Conservation (phyloP, 2,329 filamentous ascomycete species). For the Calonectria pteridis region DNA sequence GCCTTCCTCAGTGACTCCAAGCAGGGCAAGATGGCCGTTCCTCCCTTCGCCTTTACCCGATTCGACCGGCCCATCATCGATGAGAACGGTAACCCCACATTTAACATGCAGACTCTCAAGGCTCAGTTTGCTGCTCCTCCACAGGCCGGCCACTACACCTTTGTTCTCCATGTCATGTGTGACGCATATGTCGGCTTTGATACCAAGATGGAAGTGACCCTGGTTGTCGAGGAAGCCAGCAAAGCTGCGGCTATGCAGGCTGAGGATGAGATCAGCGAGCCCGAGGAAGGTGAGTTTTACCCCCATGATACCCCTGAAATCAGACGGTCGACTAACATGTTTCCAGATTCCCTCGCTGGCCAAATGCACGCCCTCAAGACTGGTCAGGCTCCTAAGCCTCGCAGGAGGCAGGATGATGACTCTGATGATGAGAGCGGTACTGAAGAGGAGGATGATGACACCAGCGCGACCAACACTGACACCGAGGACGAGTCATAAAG, state of each 20-base stretch:
- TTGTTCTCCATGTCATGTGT: constrained; percentile 92
- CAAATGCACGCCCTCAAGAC: constrained; percentile 91
- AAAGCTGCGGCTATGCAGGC: constrained; percentile 84
- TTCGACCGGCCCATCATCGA: constrained; percentile 93
- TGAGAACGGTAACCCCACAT: constrained; percentile 86
- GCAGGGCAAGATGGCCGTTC: constrained; percentile 95
- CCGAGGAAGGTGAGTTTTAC: constrained; percentile 85
- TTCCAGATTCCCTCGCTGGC: constrained; percentile 85
- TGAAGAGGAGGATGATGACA: constrained; percentile 75
- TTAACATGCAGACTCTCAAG: constrained; percentile 95
- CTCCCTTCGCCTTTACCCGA: constrained; percentile 92
- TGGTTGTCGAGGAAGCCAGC: constrained; percentile 89
- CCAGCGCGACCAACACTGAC: constrained; percentile 77
- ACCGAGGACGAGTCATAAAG: constrained; percentile 71
- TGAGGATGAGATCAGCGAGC: constrained; percentile 97
- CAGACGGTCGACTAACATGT: constrained; percentile 37
- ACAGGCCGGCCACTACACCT: constrained; percentile 92
- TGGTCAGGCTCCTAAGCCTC: constrained; percentile 70
- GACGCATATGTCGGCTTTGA: constrained; percentile 97
- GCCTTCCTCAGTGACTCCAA: constrained; percentile 95
- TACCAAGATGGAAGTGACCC: constrained; percentile 88
- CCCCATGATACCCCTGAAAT: neutral
- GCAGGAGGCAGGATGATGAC: constrained; percentile 67
- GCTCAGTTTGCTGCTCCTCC: constrained; percentile 97
- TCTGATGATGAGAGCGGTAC: constrained; percentile 87